Conservation (phyloP, 345 rosid genomes). For the Garcia nutans region DNA sequence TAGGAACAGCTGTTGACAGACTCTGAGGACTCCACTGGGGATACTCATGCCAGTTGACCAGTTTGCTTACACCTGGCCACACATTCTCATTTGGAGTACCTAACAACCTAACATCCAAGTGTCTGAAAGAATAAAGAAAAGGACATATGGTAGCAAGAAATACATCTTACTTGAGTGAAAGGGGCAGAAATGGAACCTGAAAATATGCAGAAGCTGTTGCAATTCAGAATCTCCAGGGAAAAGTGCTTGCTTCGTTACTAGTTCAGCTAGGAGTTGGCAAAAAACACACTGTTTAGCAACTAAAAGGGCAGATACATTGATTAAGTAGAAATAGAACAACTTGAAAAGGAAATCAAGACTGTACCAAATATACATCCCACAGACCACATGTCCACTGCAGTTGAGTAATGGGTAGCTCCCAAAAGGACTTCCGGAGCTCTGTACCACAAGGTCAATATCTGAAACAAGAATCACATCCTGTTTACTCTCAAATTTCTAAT, state of each 20-base stretch:
- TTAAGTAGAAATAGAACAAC: too few species aligned
- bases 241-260: constrained; percentile 78
- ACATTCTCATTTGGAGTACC: constrained; percentile 88
- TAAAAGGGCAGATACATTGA: background rate
- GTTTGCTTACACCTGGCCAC: constrained; percentile 91
- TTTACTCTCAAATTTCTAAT: background rate
- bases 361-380: constrained; percentile 93
- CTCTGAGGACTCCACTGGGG: constrained; percentile 84
- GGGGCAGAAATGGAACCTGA: constrained; percentile 44
- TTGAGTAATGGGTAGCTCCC: constrained; percentile 94
- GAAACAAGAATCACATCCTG: constrained; percentile 11
- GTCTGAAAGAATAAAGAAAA: background rate
- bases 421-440: constrained; percentile 96
- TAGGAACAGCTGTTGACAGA: constrained; percentile 62
- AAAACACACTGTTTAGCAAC: constrained; percentile 1
- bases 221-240: constrained; percentile 95
- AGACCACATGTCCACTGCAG: constrained; percentile 96
- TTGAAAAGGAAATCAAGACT: background rate
- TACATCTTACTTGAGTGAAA: background rate
- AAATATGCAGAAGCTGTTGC: constrained; percentile 92
- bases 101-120: constrained; percentile 53
- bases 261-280: constrained; percentile 53
- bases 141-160: background rate
- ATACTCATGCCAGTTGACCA: constrained; percentile 97
- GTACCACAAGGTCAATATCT: constrained; percentile 95